Percentiles rank a stretch among this genome's conserved stretches.
Conservation (phyloP, 2,329 filamentous ascomycete species). For the Venturia effusa region DNA sequence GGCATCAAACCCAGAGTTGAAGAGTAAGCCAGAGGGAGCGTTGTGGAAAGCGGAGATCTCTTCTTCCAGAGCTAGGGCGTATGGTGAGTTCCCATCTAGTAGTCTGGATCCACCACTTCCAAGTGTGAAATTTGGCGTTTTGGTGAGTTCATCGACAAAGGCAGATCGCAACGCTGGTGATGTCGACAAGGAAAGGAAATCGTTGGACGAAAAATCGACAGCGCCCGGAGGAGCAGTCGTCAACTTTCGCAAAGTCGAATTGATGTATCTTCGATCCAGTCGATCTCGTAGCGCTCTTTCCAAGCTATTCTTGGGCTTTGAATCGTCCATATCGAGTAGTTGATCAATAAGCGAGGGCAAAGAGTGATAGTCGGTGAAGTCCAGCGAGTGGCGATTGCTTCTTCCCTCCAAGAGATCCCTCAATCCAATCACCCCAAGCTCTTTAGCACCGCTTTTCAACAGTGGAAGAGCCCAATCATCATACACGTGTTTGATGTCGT, state of each 20-base stretch:
- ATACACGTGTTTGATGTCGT: neutral
- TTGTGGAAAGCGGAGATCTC: slow-evolving; percentile 50
- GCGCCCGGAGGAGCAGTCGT: slow-evolving; percentile 31
- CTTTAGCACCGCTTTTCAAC: neutral
- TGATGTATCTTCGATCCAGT: slow-evolving; percentile 31
- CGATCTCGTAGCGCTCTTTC: slow-evolving; percentile 18
- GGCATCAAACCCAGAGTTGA: slow-evolving; percentile 45
- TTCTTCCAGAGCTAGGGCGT: slow-evolving; percentile 47
- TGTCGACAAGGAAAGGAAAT: slow-evolving; percentile 49
- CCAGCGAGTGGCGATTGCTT: neutral
- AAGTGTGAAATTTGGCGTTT: slow-evolving; percentile 30
- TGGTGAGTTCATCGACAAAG: slow-evolving; percentile 37
- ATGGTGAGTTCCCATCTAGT: slow-evolving; percentile 53
- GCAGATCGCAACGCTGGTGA: slow-evolving; percentile 35
- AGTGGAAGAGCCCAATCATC: neutral
- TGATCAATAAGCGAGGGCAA: neutral
- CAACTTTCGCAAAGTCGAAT: slow-evolving; percentile 35
- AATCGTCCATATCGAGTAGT: slow-evolving; percentile 6
- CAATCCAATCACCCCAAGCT: neutral
- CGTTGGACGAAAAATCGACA: slow-evolving; percentile 54
- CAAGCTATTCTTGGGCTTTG: neutral
- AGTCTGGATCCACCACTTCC: slow-evolving; percentile 51
- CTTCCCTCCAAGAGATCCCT: neutral
- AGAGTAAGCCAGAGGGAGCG: slow-evolving; percentile 46
- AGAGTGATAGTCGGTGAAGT: neutral